These are phyloP conservation scores for Paracoccidioides lutzii DNA, from an alignment of 2,329 filamentous ascomycete genomes.

Conservation along the genomic window DNA sequence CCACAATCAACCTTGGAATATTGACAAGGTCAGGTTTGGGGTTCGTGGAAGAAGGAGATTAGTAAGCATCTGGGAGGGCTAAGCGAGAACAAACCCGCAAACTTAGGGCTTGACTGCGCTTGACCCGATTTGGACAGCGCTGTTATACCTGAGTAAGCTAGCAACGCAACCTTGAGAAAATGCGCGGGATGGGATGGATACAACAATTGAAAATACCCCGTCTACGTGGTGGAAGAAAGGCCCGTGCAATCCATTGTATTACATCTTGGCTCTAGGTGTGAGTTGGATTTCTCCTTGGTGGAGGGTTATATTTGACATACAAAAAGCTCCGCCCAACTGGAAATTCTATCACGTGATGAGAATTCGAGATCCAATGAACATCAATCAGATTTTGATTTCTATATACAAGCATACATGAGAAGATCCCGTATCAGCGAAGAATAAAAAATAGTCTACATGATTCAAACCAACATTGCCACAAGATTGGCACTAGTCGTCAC, in stretches of 20 bases:
- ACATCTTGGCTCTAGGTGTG: too few species aligned
- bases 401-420: too few species aligned
- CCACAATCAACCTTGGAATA: conserved; percentile 3
- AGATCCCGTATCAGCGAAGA: not conserved
- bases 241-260: too few species aligned
- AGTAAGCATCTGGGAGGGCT: conserved; percentile 12
- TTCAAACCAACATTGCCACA: not conserved
- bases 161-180: too few species aligned
- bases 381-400: not conserved
- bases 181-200: too few species aligned
- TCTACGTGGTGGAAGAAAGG: too few species aligned
- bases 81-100: conserved; percentile 13
- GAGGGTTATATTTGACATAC: too few species aligned
- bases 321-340: too few species aligned
- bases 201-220: too few species aligned
- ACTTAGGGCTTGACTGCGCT: conserved; percentile 10
- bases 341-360: not conserved
- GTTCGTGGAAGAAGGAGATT: conserved; percentile 6
- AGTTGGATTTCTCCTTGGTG: too few species aligned
- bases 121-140: not conserved
- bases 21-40: not conserved
- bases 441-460: not conserved
- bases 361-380: not conserved
- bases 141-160: not conserved
- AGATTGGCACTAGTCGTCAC: conserved; percentile 16